Conservation (phyloP, 805 yeast genomes). For the Danielia oregonensis region DNA sequence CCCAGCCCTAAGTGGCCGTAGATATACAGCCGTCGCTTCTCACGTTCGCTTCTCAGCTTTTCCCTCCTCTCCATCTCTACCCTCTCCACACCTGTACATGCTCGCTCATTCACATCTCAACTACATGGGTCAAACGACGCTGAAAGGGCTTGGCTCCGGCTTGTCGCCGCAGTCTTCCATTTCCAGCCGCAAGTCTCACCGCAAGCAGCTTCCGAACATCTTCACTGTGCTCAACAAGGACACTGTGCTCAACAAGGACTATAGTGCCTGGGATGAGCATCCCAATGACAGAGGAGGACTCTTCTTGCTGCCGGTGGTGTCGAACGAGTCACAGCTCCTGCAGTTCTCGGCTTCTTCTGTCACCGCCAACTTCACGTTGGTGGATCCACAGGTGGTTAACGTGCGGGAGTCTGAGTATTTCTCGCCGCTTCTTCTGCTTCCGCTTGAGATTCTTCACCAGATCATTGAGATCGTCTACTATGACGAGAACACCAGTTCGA, state of each 20-base stretch:
- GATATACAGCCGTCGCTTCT: no score
- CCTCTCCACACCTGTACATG: neutral
- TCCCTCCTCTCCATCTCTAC: neutral
- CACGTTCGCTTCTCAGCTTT: neutral
- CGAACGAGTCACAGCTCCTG: constrained; percentile 9
- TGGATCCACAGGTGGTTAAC: constrained; percentile 15
- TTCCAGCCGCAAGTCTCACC: neutral
- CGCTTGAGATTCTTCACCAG: constrained; percentile 53
- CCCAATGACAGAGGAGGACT: constrained; percentile 14
- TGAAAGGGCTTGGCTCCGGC: constrained; percentile 5
- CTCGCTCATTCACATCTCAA: no score
- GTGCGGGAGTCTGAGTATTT: constrained; percentile 9
- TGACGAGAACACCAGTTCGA: constrained; percentile 48
- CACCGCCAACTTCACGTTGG: constrained; percentile 14
- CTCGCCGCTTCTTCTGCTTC: constrained; percentile 34
- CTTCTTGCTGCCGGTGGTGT: constrained; percentile 17
- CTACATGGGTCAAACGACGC: constrained; percentile 15
- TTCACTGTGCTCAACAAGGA: constrained; percentile 10
- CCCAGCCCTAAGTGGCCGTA: no score
- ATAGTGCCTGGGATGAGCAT: constrained; percentile 3
- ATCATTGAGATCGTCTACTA: constrained; percentile 56
- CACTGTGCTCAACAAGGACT: neutral
- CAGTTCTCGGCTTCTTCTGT: constrained; percentile 11
- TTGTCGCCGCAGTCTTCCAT: constrained; percentile 12
- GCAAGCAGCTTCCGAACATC: constrained; percentile 9